Conservation (phyloP, 2,329 filamentous ascomycete genomes). For the Thermomyces lanuginosus region DNA sequence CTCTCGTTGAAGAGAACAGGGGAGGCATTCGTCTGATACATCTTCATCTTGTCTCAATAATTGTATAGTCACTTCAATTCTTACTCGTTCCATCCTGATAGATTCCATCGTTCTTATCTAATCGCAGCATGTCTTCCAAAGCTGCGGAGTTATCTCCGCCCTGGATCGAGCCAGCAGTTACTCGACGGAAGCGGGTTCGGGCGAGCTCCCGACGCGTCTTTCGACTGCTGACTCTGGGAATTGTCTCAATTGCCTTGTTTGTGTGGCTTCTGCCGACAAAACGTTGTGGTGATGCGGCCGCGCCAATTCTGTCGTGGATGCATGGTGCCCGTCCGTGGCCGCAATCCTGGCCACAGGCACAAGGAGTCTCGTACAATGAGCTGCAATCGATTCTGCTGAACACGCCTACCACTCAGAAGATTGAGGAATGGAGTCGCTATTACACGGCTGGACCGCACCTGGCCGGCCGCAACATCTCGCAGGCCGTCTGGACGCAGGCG, state of each 20-base stretch:
- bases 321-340: conserved; percentile 25
- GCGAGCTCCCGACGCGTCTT: conserved; percentile 27
- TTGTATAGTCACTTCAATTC: no score
- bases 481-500: conserved; percentile 60
- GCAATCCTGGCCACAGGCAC: conserved; percentile 25
- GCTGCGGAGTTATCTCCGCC: conserved; percentile 28
- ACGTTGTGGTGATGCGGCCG: conserved; percentile 22
- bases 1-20: no score
- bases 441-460: conserved; percentile 63
- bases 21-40: no score
- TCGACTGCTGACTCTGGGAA: conserved; percentile 25
- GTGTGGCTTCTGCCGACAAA: conserved; percentile 27
- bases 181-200: conserved; percentile 24
- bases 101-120: no score
- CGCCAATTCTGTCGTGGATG: conserved; percentile 24
- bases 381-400: conserved; percentile 38
- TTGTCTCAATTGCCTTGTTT: conserved; percentile 20
- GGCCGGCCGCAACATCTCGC: conserved; percentile 60
- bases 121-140: no score
- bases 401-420: conserved; percentile 39
- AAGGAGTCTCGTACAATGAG: conserved; percentile 37
- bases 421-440: conserved; percentile 58
- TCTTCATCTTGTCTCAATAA: no score
- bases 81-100: no score
- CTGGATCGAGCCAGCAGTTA: conserved; percentile 25